Conservation (phyloP, 352 stramenopile species). For the Globisporangium megalacanthum region DNA sequence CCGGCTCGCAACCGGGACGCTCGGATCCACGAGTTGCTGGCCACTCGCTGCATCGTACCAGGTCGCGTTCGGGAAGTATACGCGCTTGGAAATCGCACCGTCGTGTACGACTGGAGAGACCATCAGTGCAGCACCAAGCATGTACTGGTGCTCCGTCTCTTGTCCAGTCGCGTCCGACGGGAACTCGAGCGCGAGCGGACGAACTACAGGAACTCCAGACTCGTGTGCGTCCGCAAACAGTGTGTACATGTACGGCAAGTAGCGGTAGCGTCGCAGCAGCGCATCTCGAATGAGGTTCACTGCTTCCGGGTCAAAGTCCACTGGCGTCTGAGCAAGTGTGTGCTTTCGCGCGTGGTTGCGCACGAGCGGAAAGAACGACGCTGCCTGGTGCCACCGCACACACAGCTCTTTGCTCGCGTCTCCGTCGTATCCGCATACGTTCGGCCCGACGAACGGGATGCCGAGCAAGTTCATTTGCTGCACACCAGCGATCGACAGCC, state of each 20-base stretch:
- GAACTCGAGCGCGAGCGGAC: slow-evolving; percentile 63
- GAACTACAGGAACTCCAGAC: slow-evolving; percentile 39
- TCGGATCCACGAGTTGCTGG: slow-evolving; percentile 17
- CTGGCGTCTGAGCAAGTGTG: slow-evolving; percentile 36
- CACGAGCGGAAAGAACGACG: slow-evolving; percentile 73
- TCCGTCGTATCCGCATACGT: slow-evolving; percentile 50
- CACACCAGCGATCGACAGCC: slow-evolving; percentile 58
- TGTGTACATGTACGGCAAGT: slow-evolving; percentile 86
- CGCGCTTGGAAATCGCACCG: slow-evolving; percentile 41
- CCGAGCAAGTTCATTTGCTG: slow-evolving; percentile 79
- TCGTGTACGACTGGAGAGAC: slow-evolving; percentile 71
- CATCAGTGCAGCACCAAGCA: slow-evolving; percentile 68
- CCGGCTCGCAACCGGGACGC: slow-evolving; percentile 2
- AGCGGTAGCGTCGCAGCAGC: slow-evolving; percentile 55
- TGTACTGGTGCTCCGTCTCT: slow-evolving; percentile 61
- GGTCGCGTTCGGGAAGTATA: slow-evolving; percentile 62
- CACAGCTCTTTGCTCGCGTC: slow-evolving; percentile 61
- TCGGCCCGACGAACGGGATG: slow-evolving; percentile 59
- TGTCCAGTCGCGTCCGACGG: slow-evolving; percentile 30
- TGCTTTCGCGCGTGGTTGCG: slow-evolving; percentile 58
- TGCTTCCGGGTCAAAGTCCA: slow-evolving; percentile 61
- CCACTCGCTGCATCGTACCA: slow-evolving; percentile 71
- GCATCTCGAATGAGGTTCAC: slow-evolving; percentile 60
- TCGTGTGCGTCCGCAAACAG: slow-evolving; percentile 59
- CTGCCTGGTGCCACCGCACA: slow-evolving; percentile 80